These are phyloP conservation scores for Botrytis galanthina DNA, from an alignment of 2,329 filamentous ascomycete genomes.

Conservation along the genomic window DNA sequence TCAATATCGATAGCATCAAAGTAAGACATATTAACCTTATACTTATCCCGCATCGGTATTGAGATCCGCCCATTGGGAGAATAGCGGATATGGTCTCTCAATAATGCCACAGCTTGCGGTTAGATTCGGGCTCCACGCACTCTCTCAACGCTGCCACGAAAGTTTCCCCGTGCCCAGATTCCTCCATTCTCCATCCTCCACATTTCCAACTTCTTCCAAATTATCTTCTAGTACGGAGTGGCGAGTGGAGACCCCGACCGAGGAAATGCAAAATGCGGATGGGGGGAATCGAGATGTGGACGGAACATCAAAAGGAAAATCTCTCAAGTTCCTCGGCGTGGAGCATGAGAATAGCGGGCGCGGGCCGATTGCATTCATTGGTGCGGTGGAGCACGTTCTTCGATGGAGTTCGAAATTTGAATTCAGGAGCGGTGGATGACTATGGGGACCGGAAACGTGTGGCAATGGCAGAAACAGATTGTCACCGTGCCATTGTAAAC, in stretches of 20 bases:
- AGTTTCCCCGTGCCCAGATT: constrained; percentile 8
- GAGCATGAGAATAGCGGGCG: neutral
- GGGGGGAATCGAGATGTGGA: neutral
- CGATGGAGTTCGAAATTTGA: neutral
- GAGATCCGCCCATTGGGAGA: neutral
- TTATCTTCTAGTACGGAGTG: neutral
- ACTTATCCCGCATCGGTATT: neutral
- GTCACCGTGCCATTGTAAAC: neutral
- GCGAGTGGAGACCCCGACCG: constrained; percentile 1
- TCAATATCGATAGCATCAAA: constrained; percentile 12
- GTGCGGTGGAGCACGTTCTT: constrained; percentile 12
- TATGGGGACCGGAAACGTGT: neutral
- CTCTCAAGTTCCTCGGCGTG: constrained; percentile 9
- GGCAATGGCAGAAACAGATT: neutral
- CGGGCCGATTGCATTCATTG: constrained; percentile 6
- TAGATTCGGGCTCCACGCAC: neutral
- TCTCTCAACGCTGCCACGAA: neutral
- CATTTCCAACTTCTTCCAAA: neutral
- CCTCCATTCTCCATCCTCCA: constrained; percentile 17
- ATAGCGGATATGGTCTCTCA: constrained; percentile 4
- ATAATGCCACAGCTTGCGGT: neutral
- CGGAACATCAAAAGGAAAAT: neutral
- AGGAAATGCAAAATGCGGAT: constrained; percentile 11
- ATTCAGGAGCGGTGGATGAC: constrained; percentile 1
- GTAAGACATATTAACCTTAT: constrained; percentile 10